Evolutionary conservation across 2,329 filamentous ascomycete species (phyloP).

Genomic region (Penicillium psychrosexuale): DNA sequence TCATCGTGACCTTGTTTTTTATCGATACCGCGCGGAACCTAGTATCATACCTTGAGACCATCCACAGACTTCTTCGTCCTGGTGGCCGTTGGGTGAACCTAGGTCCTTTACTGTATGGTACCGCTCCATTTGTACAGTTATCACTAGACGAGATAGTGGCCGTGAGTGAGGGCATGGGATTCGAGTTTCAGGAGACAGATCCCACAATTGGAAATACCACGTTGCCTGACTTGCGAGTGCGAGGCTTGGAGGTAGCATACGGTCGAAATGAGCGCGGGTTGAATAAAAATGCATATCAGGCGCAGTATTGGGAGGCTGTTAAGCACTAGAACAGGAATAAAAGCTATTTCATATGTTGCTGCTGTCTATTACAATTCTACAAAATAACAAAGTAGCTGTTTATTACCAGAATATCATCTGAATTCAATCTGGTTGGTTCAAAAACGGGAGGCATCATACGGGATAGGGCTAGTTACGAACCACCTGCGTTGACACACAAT

Average conservation of each 20-base stretch:
- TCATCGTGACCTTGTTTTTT: conserved; percentile 57
- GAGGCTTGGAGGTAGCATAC: conserved; percentile 52
- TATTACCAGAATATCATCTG: background rate
- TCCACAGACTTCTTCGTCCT: conserved; percentile 46
- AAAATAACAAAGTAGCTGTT: background rate
- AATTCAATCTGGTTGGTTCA: background rate
- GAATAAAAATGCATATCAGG: conserved; percentile 53
- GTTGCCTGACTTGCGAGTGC: conserved; percentile 41
- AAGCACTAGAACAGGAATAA: background rate
- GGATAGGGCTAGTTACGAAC: background rate
- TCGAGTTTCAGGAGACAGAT: conserved; percentile 49
- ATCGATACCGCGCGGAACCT: conserved; percentile 60
- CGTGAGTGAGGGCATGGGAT: conserved; percentile 51
- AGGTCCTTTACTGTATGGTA: conserved; percentile 56
- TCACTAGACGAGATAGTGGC: conserved; percentile 53
- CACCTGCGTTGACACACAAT: background rate
- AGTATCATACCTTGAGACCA: conserved; percentile 55
- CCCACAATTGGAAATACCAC: conserved; percentile 45
- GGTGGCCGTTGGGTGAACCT: conserved; percentile 58
- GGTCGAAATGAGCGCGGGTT: conserved; percentile 52
- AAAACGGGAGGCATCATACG: background rate
- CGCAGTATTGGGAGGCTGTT: conserved; percentile 54
- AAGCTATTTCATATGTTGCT: background rate
- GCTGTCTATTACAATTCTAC: background rate
- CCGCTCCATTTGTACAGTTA: conserved; percentile 54